Conservation (phyloP, 2,329 filamentous ascomycete genomes). For the Neocatenulostroma microsporum region DNA sequence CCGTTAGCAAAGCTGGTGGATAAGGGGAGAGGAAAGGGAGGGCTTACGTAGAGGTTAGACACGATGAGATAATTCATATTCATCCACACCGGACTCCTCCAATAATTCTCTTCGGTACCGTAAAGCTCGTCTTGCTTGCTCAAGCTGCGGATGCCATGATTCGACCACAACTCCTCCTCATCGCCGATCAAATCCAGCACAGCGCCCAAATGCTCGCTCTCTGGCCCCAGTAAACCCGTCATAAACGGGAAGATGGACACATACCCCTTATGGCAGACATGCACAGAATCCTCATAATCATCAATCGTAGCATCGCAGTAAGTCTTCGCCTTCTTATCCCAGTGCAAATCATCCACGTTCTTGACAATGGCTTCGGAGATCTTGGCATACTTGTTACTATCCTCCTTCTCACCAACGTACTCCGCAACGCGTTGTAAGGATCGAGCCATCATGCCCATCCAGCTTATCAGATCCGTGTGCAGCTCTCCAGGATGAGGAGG, state of each 20-base stretch:
- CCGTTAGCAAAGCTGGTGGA: not conserved
- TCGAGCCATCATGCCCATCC: conserved; percentile 94
- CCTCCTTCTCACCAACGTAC: conserved; percentile 66
- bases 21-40: not conserved
- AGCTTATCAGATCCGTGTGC: conserved; percentile 87
- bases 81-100: conserved; percentile 90
- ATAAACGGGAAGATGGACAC: conserved; percentile 90
- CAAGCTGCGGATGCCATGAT: conserved; percentile 76
- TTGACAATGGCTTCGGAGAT: conserved; percentile 68
- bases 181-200: conserved; percentile 72
- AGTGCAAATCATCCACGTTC: conserved; percentile 91
- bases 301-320: conserved; percentile 96
- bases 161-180: conserved; percentile 81
- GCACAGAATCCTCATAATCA: conserved; percentile 79
- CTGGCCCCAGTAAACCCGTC: conserved; percentile 65
- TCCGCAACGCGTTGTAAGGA: conserved; percentile 74
- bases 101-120: conserved; percentile 92
- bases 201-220: conserved; percentile 65
- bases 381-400: conserved; percentile 62
- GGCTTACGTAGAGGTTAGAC: conserved; percentile 67
- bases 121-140: conserved; percentile 78
- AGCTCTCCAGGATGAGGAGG: conserved; percentile 93
- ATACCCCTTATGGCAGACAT: conserved; percentile 96
- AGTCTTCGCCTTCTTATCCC: conserved; percentile 69
- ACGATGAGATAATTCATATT: conserved; percentile 91